Conservation (phyloP, 352 stramenopile genomes). For the Salisapilia sapeloensis region DNA sequence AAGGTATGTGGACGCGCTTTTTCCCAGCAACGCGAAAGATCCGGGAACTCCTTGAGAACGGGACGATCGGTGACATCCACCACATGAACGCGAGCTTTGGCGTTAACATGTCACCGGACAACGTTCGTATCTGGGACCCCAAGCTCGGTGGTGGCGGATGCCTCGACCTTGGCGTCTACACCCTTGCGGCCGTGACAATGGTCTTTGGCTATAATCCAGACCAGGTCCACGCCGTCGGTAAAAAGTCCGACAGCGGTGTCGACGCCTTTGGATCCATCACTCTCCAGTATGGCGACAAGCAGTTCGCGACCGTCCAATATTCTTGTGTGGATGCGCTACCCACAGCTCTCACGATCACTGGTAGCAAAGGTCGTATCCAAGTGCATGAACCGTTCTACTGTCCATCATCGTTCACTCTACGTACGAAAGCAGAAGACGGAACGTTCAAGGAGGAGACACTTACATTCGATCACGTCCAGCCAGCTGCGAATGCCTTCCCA, state of each 20-base stretch:
- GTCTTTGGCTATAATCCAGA: slow-evolving; percentile 29
- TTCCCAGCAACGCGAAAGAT: slow-evolving; percentile 56
- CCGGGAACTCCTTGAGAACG: slow-evolving; percentile 26
- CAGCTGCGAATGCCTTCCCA: slow-evolving; percentile 10
- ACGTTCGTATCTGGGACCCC: slow-evolving; percentile 44
- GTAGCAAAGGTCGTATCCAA: slow-evolving; percentile 44
- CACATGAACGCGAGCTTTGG: slow-evolving; percentile 60
- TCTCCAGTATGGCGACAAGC: slow-evolving; percentile 22
- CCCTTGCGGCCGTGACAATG: slow-evolving; percentile 47
- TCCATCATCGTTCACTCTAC: slow-evolving; percentile 23
- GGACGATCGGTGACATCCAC: slow-evolving; percentile 47
- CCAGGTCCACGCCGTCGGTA: slow-evolving; percentile 17
- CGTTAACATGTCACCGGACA: slow-evolving; percentile 21
- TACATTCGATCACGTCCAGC: slow-evolving; percentile 20
- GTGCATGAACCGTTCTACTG: slow-evolving; percentile 42
- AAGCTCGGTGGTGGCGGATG: slow-evolving; percentile 53
- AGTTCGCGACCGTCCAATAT: slow-evolving; percentile 41
- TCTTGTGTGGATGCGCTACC: slow-evolving; percentile 27
- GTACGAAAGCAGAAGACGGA: slow-evolving; percentile 11
- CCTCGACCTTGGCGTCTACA: slow-evolving; percentile 67
- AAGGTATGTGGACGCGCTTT: slow-evolving; percentile 79
- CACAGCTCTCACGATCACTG: slow-evolving; percentile 63
- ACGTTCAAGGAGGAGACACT: slow-evolving; percentile 11
- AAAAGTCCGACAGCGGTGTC: slow-evolving; percentile 25
- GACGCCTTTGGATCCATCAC: slow-evolving; percentile 33